A percentile compares a stretch with the other conserved stretches of the same genome.
phyloP scores from a whole-genome alignment of 2,329 filamentous ascomycete species.

The Cladosporium sp. region DNA sequence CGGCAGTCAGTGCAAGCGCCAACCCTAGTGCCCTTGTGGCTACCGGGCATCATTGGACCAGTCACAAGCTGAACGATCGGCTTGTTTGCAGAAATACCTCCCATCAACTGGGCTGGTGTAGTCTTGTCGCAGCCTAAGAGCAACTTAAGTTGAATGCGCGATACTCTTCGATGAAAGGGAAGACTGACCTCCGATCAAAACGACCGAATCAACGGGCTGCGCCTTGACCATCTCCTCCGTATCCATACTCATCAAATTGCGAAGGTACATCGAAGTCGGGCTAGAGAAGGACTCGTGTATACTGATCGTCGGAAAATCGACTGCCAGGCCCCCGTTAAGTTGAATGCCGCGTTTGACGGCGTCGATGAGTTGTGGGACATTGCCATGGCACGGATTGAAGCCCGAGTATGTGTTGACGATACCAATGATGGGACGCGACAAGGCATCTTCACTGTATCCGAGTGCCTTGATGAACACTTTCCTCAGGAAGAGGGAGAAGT shows the following conservation, averaged over 20 bases:
- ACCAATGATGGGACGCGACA: conserved; percentile 67
- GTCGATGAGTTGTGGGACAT: conserved; percentile 67
- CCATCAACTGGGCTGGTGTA: conserved; percentile 70
- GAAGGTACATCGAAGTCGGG: conserved; percentile 70
- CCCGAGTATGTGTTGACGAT: conserved; percentile 70
- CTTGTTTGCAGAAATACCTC: conserved; percentile 69
- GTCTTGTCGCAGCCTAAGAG: conserved; percentile 70
- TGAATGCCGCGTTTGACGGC: conserved; percentile 66
- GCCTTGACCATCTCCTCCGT: conserved; percentile 74
- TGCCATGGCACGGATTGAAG: conserved; percentile 71
- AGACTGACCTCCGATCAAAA: conserved; percentile 68
- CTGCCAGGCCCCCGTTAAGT: conserved; percentile 61
- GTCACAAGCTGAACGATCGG: conserved; percentile 65
- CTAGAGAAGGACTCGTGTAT: conserved; percentile 65
- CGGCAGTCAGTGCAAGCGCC: conserved; percentile 73
- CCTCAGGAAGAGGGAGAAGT: conserved; percentile 70
- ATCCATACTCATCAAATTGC: conserved; percentile 76
- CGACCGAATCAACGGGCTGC: conserved; percentile 63
- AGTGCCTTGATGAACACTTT: conserved; percentile 76
- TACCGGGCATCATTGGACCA: conserved; percentile 72
- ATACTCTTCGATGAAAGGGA: conserved; percentile 35
- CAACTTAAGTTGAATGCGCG: background rate
- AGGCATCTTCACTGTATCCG: conserved; percentile 67
- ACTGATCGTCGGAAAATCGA: conserved; percentile 72
- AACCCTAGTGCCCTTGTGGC: conserved; percentile 58